Evolutionary conservation across 345 rosid genomes (phyloP), one percentile per base, ranked within the genome.

Genomic region (Pistacia integerrima): DNA sequence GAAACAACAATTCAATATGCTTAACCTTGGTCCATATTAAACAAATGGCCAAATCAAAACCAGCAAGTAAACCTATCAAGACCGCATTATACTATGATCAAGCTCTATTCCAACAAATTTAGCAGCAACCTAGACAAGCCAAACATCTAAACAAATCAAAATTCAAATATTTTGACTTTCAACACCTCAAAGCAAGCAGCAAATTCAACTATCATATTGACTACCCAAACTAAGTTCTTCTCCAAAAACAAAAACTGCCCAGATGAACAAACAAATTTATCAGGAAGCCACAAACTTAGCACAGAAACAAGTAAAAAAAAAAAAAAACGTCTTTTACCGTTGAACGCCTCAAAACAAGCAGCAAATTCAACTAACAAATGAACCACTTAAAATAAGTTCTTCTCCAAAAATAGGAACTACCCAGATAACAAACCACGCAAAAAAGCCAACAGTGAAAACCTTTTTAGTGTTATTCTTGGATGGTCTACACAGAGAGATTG

Each of bases 401-500:
- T 46, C 56, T 11, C 14, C 38, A 52, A 78, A 70, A 25, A n/a
- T 9, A 82, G 38, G 8, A 73, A n/a, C 62, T 17, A 41, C 59
- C 60, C 77, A 69, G 73, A 76, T n/a, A 70, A 44, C 11, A 70
- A 64, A 56, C 16, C 56, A 36, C 33, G 6, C 28, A 68, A 17
- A 22, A 67, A 22, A n/a, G 20, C 13, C 41, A n/a, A 75, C 61
- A 64, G 22, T 59, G 1, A 11, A 58, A 81, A 95, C 99, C 97
- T 88, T 96, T 82, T 81, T 91, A 41, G 80, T 65, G 28, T 33
- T 73, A 72, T 85, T 61, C 58, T 82, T 89, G 54, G 93, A 82
- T 16, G 98, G 86, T 79, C 85, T 81, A 70, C 72, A 75, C 41
- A 92, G 73, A 72, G 92, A 88, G 80, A 90, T 78, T 18, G 99